Base-by-base conservation (phyloP, 192 early-diverging fungal genomes). In the Gorgonomyces haynaldii region DNA sequence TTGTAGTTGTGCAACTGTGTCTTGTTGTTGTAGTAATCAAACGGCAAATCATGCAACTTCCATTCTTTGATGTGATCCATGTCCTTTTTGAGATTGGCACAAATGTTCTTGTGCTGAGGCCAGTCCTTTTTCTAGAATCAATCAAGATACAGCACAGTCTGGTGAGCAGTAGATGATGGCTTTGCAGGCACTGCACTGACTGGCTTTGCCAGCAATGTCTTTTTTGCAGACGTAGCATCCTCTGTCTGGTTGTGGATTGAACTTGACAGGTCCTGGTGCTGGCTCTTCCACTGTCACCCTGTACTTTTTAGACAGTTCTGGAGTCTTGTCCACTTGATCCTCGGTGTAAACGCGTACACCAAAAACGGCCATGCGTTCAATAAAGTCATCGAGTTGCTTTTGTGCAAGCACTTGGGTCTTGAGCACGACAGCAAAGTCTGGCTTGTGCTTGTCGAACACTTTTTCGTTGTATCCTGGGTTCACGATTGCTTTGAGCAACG, bases 171-270 rank as follows among this genome's bases (percentile, higher is more conserved):
- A 74, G 29, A 74, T 74, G 27, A 74, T 54, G n/a, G 64, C 65
- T 42, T 67, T 74, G 38, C 72, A 74, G 38, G 67, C 72, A 40
- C 58, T 59, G 54, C 72, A 74, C 42, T 74, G 72, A 51, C 60
- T 69, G 15, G 62, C 49, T 52, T 74, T 74, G 21, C 48, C 58
- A n/a, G 51, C 51, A 29, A 74, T 70, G 2, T 74, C 72, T 45
- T 74, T 52, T 35, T 64, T 59, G 53, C 72, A 74, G 21, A 58
- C 57, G 41, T 66, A 64, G 32, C 72, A 74, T 10, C 52, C 63
- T 9, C 70, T 49, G 38, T 46, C 40, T n/a, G 70, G 70, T 12
- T 32, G 17, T 10, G 57, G 35, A n/a, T 50, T 48, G 24, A 60
- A 50, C 36, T 49, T 35, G 7, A 53, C 31, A 43, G 57, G 53